These are phyloP conservation scores for Ustilago xerochloae DNA, from an alignment of 1,284 basidiomycete genomes.

Conservation along the genomic window DNA sequence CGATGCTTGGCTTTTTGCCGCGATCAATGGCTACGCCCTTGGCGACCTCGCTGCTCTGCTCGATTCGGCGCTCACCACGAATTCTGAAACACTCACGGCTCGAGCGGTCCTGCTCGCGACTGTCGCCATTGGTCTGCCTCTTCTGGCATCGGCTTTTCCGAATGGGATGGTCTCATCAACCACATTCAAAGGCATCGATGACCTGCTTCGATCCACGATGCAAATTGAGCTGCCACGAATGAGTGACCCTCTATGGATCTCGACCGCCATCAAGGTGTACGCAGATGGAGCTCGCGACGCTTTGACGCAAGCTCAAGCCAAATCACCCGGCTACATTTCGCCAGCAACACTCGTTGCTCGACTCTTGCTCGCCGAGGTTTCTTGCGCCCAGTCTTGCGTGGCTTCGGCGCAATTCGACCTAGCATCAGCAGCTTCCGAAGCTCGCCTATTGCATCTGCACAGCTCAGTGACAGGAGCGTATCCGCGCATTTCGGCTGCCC, in stretches of 20 bases:
- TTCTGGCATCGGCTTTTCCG: neutral
- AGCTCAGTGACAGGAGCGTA: neutral
- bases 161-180: conserved; percentile 9
- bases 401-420: conserved; percentile 10
- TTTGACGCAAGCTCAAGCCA: conserved; percentile 4
- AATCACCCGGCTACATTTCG: neutral
- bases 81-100: conserved; percentile 14
- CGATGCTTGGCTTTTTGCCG: conserved; percentile 19
- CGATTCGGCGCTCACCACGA: neutral
- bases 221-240: neutral
- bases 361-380: conserved; percentile 17
- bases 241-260: conserved; percentile 5
- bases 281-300: conserved; percentile 16
- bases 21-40: conserved; percentile 22
- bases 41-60: conserved; percentile 14
- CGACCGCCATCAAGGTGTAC: conserved; percentile 8
- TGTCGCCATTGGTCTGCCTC: conserved; percentile 21
- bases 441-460: conserved; percentile 24
- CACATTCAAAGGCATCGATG: conserved; percentile 11
- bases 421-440: conserved; percentile 10
- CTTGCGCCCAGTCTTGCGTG: neutral
- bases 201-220: neutral
- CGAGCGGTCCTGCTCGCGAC: conserved; percentile 15
- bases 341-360: conserved; percentile 12
- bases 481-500: conserved; percentile 15